Percentiles rank a stretch among this genome's conserved stretches.
Conservation (phyloP, 129 eudicot species). For the sunflower (Helianthus annuus) region HanXRQr2.0-SUNRISE NC_035447.2:45364581-45365080, state of each 20-base stretch:
- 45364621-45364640: constrained; percentile 85
- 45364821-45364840: not conserved
- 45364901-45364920: no score
- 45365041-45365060: no score
- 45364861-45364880: not conserved
- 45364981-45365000: no score
- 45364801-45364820: not conserved
- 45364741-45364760: not conserved
- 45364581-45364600: constrained; percentile 97
- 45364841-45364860: not conserved
- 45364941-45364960: no score
- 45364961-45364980: no score
- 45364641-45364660: constrained; percentile 84
- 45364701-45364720: not conserved
- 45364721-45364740: constrained; percentile 9
- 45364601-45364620: constrained; percentile 98
- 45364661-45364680: constrained; percentile 10
- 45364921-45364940: no score
- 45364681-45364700: not conserved
- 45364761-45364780: not conserved
- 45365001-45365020: no score
- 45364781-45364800: not conserved
- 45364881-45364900: not conserved
- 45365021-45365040: no score
- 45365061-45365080: no score